Base-by-base conservation (phyloP, 2,329 filamentous ascomycete genomes). In the Aspergillus luchuensis region DNA sequence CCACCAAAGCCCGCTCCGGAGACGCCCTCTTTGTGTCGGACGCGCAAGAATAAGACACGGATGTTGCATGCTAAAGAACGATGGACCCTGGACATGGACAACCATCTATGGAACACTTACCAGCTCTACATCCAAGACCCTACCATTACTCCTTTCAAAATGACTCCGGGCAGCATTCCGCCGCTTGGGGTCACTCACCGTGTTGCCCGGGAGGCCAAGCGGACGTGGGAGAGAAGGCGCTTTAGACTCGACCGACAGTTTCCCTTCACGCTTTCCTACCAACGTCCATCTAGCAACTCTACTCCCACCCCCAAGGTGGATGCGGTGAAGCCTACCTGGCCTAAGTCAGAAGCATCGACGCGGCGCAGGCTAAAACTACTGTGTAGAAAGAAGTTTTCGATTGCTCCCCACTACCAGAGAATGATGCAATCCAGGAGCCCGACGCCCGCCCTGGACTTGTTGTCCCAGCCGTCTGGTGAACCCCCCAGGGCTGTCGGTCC, bases 71-170 rank as follows among this genome's bases (percentile, higher is more conserved):
- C 25, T 52, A 72, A 63, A 65, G 65, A 70, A 68, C 69, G 71
- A 43, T 89, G 86, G 82, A 87, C 83, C 5, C 76, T 82, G 47
- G 85, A 87, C 55, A 88, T 88, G 85, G 87, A 89, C 69, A 81
- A 84, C 58, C 87, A 89, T 69, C 74, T 89, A 33, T 88, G 87
- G 86, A 84, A 86, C 70, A 87, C 85, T 8, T 89, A 88, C 73
- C 84, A 87, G 76, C 79, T 82, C 56, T 88, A 88, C 70, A 77
- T 89, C n/a, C 84, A 87, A 63, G 86, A 89, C 71, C 87, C 87
- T 19, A 86, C 84, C 3, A 82, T 88, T 51, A 89, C 87, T 1
- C 87, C 87, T 0, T 89, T 89, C 79, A 89, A 89, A 69, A 87
- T 85, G 76, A 80, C 88, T 1, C 87, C 86, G 2, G 86, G 87